Conservation (phyloP, 2,329 filamentous ascomycete genomes). For the Trematosphaeria pertusa region DNA sequence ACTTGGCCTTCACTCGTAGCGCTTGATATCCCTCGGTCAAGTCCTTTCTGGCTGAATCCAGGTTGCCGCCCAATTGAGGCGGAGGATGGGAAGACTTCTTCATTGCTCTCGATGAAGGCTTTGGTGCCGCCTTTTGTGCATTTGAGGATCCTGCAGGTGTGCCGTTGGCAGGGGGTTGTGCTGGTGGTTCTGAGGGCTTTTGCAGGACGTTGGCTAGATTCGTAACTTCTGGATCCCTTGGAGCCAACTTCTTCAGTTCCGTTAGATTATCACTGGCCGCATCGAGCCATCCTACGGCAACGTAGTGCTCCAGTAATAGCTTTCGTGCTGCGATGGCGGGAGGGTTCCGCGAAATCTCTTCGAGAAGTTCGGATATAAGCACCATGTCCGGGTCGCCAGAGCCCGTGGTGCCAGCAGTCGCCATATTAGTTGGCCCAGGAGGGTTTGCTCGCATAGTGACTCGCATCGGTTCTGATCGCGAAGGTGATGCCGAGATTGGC, state of each 20-base stretch:
- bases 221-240: slow-evolving; percentile 33
- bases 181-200: slow-evolving; percentile 32
- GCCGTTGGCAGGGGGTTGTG: too few relatives aligned
- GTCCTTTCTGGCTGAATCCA: slow-evolving; percentile 31
- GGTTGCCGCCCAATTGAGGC: slow-evolving; percentile 19
- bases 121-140: slow-evolving; percentile 1
- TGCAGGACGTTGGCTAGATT: slow-evolving; percentile 26
- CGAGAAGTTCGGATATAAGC: slow-evolving; percentile 39
- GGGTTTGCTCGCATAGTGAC: slow-evolving; percentile 8
- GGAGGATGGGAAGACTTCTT: slow-evolving; percentile 8
- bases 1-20: slow-evolving; percentile 31
- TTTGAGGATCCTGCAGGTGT: slow-evolving; percentile 20
- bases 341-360: slow-evolving; percentile 38
- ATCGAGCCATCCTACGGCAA: slow-evolving; percentile 42
- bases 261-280: slow-evolving; percentile 38
- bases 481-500: slow-evolving; percentile 3
- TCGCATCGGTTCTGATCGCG: slow-evolving; percentile 1
- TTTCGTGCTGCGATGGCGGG: slow-evolving; percentile 38
- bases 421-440: slow-evolving; percentile 4
- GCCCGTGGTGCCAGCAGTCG: slow-evolving; percentile 17
- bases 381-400: slow-evolving; percentile 40
- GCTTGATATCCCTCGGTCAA: slow-evolving; percentile 31
- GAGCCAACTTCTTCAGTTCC: slow-evolving; percentile 30
- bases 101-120: too few relatives aligned
- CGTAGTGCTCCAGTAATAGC: slow-evolving; percentile 42